Base-by-base conservation (phyloP, 2,329 filamentous ascomycete species). In the Xylariaceae sp. region DNA sequence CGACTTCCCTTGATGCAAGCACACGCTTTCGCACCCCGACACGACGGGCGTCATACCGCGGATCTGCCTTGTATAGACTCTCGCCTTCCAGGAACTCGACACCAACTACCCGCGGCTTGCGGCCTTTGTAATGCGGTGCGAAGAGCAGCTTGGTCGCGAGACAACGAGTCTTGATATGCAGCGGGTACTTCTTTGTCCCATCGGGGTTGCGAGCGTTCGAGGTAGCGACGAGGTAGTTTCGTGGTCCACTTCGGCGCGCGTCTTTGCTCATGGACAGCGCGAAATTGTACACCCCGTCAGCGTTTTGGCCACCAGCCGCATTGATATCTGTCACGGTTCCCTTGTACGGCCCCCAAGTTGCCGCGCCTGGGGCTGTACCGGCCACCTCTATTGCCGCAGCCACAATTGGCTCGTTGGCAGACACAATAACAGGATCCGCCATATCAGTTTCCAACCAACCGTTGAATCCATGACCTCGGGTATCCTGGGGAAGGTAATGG, bases 401-500 rank as follows among this genome's bases (percentile, higher is more conserved):
- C 15, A 36, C 33, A 14, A 36, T 36, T 12, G 33, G 33, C 33
- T 36, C 33, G 33, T 15, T 36, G 33, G 12, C 3, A 36, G 33
- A 5, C 4, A 36, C 33, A 14, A 15, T 15, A 36, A 36, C 15
- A 15, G 33, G 33, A 9, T 36, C 33, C 15, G 9, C 12, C 4
- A 15, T 36, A 36, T 36, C 33, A 15, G 33, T 36, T 15, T 36
- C 33, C 33, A 36, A 9, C 33, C 33, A 36, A 36, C 33, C 33
- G 9, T 36, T 12, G 33, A 36, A 36, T 36, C 33, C 33, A 9
- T 36, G 33, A 15, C 33, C 33, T 36, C 12, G 4, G 33, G 33
- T 36, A 15, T 15, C 33, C 33, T 36, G 12, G 33, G 33, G 49
- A 1, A 81, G 66, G 62, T 84, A 81, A 9, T 69, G 59, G 68